Conservation (phyloP, 2,329 filamentous ascomycete species). For the Pseudocercospora musae region DNA sequence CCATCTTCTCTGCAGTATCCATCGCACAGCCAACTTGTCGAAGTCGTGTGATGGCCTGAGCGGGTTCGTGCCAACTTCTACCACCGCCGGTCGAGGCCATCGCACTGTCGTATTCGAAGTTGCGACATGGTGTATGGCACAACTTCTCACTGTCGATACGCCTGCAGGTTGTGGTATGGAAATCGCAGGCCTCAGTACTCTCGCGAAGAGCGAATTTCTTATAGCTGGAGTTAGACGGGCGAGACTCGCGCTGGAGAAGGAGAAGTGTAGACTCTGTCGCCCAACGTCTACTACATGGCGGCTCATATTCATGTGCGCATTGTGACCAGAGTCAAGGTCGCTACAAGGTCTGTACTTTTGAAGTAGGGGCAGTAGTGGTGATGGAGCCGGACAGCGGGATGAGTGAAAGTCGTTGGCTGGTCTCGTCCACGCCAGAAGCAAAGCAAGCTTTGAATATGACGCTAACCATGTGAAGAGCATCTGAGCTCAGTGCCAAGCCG, state of each 20-base stretch:
- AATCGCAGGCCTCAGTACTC: slow-evolving; percentile 1
- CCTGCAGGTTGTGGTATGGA: slow-evolving; percentile 1
- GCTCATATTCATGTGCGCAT: slow-evolving; percentile 38
- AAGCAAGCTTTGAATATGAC: not conserved
- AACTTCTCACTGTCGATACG: not conserved
- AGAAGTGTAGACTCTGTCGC: slow-evolving; percentile 20
- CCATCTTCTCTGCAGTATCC: slow-evolving; percentile 21
- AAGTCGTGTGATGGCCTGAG: slow-evolving; percentile 11
- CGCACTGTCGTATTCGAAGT: slow-evolving; percentile 17
- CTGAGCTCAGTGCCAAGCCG: not conserved
- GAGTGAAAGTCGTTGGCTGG: slow-evolving; percentile 8
- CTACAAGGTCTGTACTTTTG: slow-evolving; percentile 12
- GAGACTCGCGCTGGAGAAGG: slow-evolving; percentile 11
- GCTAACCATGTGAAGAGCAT: not conserved
- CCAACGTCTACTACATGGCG: slow-evolving; percentile 35
- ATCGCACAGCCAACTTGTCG: slow-evolving; percentile 5
- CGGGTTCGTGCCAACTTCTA: slow-evolving; percentile 13
- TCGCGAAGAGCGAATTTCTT: slow-evolving; percentile 10
- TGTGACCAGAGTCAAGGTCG: slow-evolving; percentile 6
- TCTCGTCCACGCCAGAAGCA: not conserved
- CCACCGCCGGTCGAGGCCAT: slow-evolving; percentile 22
- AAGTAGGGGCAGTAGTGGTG: slow-evolving; percentile 7
- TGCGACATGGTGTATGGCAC: slow-evolving; percentile 20
- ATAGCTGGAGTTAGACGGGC: slow-evolving; percentile 10
- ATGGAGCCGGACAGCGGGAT: not conserved